These are phyloP conservation scores for Prunus mongolica DNA, from an alignment of 306 rosid species.

Conservation along the genomic window DNA sequence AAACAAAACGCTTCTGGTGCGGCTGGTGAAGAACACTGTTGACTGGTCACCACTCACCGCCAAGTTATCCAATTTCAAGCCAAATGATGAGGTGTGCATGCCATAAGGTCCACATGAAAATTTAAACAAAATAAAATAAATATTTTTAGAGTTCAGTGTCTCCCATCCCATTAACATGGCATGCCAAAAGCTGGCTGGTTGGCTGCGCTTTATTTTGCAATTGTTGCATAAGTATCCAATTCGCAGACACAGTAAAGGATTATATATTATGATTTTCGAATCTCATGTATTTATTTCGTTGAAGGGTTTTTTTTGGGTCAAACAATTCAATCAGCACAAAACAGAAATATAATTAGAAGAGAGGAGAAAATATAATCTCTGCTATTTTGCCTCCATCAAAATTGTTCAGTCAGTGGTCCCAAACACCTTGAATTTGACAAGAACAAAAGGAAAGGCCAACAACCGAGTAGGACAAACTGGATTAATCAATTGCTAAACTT, in stretches of 20 bases:
- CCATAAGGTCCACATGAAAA: slow-evolving; percentile 5
- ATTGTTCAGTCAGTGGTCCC: slow-evolving; percentile 7
- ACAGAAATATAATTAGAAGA: neutral
- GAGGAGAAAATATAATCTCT: neutral
- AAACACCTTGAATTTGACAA: neutral
- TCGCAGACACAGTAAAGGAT: neutral
- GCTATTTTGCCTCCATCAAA: neutral
- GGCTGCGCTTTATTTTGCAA: neutral
- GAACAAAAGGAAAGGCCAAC: neutral
- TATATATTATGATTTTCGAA: too few species aligned
- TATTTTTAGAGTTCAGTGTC: neutral
- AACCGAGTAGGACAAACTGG: slow-evolving; percentile 15
- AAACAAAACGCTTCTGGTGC: neutral
- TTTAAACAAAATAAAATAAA: neutral
- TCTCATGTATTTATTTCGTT: neutral
- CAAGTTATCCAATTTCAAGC: neutral
- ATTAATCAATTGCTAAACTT: neutral
- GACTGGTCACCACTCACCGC: neutral
- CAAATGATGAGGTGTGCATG: neutral
- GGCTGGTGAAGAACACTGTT: neutral
- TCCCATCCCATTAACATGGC: slow-evolving; percentile 10
- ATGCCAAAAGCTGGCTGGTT: slow-evolving; percentile 8
- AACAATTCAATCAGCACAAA: neutral
- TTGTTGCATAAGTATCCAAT: neutral
- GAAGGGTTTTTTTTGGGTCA: neutral